Conservation (phyloP, 805 yeast species). For the Cyberlindnera veronae region DNA sequence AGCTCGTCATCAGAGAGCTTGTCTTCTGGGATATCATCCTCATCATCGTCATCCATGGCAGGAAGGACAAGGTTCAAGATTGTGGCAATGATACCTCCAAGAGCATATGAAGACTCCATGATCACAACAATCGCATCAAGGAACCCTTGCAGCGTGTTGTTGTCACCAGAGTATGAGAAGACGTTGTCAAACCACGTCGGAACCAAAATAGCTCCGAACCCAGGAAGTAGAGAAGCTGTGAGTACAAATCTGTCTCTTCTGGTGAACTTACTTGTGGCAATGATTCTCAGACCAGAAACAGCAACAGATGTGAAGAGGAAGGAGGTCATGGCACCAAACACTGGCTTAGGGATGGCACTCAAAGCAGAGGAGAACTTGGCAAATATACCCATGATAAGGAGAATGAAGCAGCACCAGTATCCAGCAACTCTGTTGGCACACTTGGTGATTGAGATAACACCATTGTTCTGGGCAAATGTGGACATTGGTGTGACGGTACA, state of each 20-base stretch:
- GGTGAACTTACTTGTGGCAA: conserved; percentile 49
- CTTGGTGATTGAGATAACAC: conserved; percentile 87
- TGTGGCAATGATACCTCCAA: conserved; percentile 63
- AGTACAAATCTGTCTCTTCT: conserved; percentile 72
- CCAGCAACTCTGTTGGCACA: conserved; percentile 85
- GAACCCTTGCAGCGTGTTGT: conserved; percentile 55
- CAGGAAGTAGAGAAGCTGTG: conserved; percentile 61
- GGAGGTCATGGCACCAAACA: conserved; percentile 85
- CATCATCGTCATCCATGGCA: conserved; percentile 44
- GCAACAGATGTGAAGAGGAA: conserved; percentile 75
- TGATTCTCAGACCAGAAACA: conserved; percentile 68
- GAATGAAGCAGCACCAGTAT: conserved; percentile 73
- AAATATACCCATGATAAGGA: conserved; percentile 83
- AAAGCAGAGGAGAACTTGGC: conserved; percentile 87
- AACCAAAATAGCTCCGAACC: conserved; percentile 64
- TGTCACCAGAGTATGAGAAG: conserved; percentile 64
- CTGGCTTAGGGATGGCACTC: conserved; percentile 75
- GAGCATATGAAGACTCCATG: conserved; percentile 71
- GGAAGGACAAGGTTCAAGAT: conserved; percentile 61
- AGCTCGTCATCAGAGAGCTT: conserved; percentile 13
- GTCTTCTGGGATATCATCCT: conserved; percentile 13
- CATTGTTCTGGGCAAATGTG: conserved; percentile 92
- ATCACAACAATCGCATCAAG: conserved; percentile 65
- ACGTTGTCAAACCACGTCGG: conserved; percentile 61
- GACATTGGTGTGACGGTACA: conserved; percentile 86